These are phyloP conservation scores for Ambispora gerdemannii DNA, from an alignment of 192 early-diverging fungal genomes.

Conservation along the genomic window DNA sequence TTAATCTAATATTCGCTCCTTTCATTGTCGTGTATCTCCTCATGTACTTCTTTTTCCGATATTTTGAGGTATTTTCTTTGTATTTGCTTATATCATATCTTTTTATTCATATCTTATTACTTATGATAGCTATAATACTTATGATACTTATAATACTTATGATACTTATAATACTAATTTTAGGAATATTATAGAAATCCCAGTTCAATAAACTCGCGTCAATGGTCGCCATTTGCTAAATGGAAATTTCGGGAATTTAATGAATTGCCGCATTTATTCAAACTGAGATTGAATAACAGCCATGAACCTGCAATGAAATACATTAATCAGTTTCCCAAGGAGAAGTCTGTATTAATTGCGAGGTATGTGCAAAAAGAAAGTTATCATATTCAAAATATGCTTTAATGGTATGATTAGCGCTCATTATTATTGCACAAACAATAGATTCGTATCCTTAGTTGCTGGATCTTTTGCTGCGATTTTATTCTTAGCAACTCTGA, in stretches of 20 bases:
- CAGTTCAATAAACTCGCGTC: conserved; percentile 69
- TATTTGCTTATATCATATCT: background rate
- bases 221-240: conserved; percentile 79
- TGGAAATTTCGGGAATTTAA: conserved; percentile 98
- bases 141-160: too few species aligned
- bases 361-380: too few species aligned
- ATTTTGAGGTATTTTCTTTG: conserved; percentile 74
- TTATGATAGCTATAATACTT: too few species aligned
- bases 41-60: conserved; percentile 86
- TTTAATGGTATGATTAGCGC: too few species aligned
- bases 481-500: conserved; percentile 72
- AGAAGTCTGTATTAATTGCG: conserved; percentile 71
- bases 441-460: conserved; percentile 84
- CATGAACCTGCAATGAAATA: conserved; percentile 78
- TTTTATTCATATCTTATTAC: background rate
- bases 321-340: conserved; percentile 86
- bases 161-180: conserved; percentile 28
- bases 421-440: too few species aligned
- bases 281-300: conserved; percentile 68
- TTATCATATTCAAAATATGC: too few species aligned
- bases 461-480: conserved; percentile 86
- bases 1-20: conserved; percentile 83
- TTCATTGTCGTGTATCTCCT: conserved; percentile 80
- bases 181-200: conserved; percentile 83
- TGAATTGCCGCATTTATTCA: conserved; percentile 90